Evolutionary conservation across 2,329 filamentous ascomycete species (phyloP).

Genomic region (Cercospora sesami): DNA sequence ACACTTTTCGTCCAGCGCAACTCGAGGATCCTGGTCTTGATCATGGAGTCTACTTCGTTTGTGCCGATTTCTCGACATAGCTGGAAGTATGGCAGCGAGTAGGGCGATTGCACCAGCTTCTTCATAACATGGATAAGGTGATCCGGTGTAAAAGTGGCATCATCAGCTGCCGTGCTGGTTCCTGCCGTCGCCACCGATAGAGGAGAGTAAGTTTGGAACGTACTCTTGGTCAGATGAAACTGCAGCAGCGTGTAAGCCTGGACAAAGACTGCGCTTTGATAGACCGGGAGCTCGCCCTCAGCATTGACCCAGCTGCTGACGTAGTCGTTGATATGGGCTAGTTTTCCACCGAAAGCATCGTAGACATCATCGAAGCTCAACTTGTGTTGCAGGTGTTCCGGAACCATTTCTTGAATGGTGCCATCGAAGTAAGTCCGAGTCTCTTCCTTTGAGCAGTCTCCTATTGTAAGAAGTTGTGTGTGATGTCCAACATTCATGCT

Average conservation of each 20-base stretch:
- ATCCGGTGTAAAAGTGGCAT: constrained; percentile 18
- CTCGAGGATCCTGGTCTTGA: constrained; percentile 26
- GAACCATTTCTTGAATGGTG: constrained; percentile 17
- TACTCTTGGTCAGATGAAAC: constrained; percentile 23
- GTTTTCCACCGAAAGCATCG: constrained; percentile 25
- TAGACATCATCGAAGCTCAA: constrained; percentile 23
- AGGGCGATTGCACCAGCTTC: constrained; percentile 20
- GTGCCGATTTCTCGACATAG: constrained; percentile 26
- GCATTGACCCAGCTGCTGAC: constrained; percentile 24
- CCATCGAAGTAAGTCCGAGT: constrained; percentile 19
- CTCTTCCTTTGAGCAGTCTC: constrained; percentile 24
- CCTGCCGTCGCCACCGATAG: constrained; percentile 19
- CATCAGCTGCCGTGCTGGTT: constrained; percentile 17
- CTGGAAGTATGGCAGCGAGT: constrained; percentile 26
- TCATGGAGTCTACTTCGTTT: constrained; percentile 23
- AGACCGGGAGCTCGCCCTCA: constrained; percentile 18
- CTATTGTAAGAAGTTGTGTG: constrained; percentile 24
- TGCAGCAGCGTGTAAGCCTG: constrained; percentile 26
- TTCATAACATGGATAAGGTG: constrained; percentile 25
- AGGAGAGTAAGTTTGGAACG: constrained; percentile 23
- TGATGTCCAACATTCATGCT: constrained; percentile 28
- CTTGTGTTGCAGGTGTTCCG: constrained; percentile 17
- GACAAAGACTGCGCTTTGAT: constrained; percentile 24
- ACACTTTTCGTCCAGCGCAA: constrained; percentile 25
- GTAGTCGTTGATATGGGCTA: constrained; percentile 26